Base-by-base conservation (phyloP, 345 rosid species). In the Gossypium australe region DNA sequence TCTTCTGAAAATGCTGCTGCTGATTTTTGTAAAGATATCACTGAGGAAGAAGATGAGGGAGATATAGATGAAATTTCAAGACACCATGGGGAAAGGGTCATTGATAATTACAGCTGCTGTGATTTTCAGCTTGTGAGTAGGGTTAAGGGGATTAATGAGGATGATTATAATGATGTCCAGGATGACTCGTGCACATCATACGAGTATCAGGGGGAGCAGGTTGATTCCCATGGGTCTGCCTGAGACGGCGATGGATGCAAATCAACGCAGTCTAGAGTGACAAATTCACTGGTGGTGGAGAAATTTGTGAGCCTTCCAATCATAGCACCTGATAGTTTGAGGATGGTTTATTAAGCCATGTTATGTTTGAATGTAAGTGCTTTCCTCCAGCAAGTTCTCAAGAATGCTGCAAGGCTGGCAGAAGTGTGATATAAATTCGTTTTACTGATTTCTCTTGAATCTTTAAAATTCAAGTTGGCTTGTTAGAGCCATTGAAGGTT, bases 101-200 rank as follows among this genome's bases (percentile, higher is more conserved):
- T 41, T 17, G 34, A 63, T 67, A 64, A 62, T 62, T 71, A 63
- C 44, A 53, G 60, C 44, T 57, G 51, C 60, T 9, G 10, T 47
- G 62, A 66, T 1, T 71, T 75, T n/a, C 71, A 79, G 67, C 57
- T 55, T 74, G 49, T 53, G 11, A 18, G 51, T 75, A 74, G 20
- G 43, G 44, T 74, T 56, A 53, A 76, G 43, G 52, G 55, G 29
- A 79, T 22, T 65, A 34, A 38, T 2, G 68, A 27, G 25, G 73
- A 53, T 47, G 80, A 79, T 75, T 70, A 61, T 48, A 77, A 61
- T 53, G 80, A 79, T 77, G 2, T 49, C 47, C 80, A 63, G 52
- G 84, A 81, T 76, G 88, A 76, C 67, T 85, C 83, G 7, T 83
- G 82, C 64, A 79, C 83, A 10, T 83, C 85, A 12, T 81, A 72